These are phyloP conservation scores for Nakaseomyces bracarensis DNA, from an alignment of 1,139 yeast genomes.

Conservation along the genomic window DNA sequence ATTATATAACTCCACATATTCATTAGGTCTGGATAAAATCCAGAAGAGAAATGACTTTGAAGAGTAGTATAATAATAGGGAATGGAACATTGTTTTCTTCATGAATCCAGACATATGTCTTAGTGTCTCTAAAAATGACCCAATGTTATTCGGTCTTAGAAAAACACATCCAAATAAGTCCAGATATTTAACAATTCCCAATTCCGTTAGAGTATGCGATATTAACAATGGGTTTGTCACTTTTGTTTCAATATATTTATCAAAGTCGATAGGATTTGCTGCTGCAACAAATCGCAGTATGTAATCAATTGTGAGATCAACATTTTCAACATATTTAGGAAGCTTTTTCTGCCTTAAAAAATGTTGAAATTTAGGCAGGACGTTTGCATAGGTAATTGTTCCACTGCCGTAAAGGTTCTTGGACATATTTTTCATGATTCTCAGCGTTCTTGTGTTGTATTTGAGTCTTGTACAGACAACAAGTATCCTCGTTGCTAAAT, in stretches of 20 bases:
- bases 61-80: slow-evolving; percentile 22
- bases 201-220: slow-evolving; percentile 18
- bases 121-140: slow-evolving; percentile 20
- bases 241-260: slow-evolving; percentile 16
- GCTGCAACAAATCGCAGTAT: slow-evolving; percentile 26
- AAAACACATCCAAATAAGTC: slow-evolving; percentile 26
- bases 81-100: slow-evolving; percentile 22
- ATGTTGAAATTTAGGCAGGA: slow-evolving; percentile 18
- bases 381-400: slow-evolving; percentile 12
- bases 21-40: slow-evolving; percentile 30
- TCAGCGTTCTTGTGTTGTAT: slow-evolving; percentile 18
- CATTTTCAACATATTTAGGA: slow-evolving; percentile 16
- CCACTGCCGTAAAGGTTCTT: slow-evolving; percentile 16
- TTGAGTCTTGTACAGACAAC: slow-evolving; percentile 17
- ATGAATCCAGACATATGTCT: slow-evolving; percentile 19
- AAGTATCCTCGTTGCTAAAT: slow-evolving; percentile 16
- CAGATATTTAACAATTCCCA: slow-evolving; percentile 19
- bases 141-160: slow-evolving; percentile 20
- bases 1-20: slow-evolving; percentile 18
- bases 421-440: slow-evolving; percentile 17
- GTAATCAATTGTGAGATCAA: slow-evolving; percentile 24
- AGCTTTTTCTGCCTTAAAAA: slow-evolving; percentile 14
- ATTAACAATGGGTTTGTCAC: slow-evolving; percentile 20
- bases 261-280: slow-evolving; percentile 26
- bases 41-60: slow-evolving; percentile 26